Base-by-base conservation (phyloP, 768 basidiomycete genomes). In the Naematelia aurantialba region DNA sequence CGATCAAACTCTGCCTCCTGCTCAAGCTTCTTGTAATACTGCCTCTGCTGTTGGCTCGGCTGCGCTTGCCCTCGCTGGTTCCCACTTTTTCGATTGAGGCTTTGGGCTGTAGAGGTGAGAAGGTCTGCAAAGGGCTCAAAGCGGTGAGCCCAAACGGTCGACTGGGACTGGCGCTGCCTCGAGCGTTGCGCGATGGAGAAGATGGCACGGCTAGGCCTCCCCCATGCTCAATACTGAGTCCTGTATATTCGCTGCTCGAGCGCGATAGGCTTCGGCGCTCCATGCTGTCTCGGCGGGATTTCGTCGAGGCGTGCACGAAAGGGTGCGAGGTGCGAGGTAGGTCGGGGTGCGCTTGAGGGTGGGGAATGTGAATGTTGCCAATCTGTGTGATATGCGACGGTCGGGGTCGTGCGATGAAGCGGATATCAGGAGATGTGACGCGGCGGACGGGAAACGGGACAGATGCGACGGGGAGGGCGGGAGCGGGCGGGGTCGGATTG, bases 61-160 rank as follows among this genome's bases (percentile, higher is more conserved):
- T 60, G 24, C 61, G 60, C 30, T 63, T 60, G 31, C 57, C 19
- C n/a, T 4, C 30, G 34, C 30, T 52, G 11, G 52, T 19, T 21
- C 27, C 24, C 22, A 17, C 24, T 17, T 47, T 51, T 31, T 31
- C 44, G 27, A 21, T 12, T 31, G 22, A 21, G 39, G 19, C 13
- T n/a, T 27, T 39, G 27, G 50, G n/a, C 34, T 46, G 21, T 14
- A 77, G 63, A 1, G 75, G 74, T 17, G 75, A 75, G 56, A 77
- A 62, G 5, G 66, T 59, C 49, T 77, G 72, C 1, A 77, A 58
- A 3, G 75, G 72, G 1, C 72, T 74, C 12, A 77, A 56, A 4
- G 74, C 75, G 60, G 65, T 25, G 61, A 68, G 56, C 49, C 52
- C 31, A 59, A 61, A 10, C 44, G 47, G 34, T 39, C 34, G 34